These are phyloP conservation scores for Schizophyllum commune DNA, from an alignment of 1,284 basidiomycete genomes.

Conservation along the genomic window DNA sequence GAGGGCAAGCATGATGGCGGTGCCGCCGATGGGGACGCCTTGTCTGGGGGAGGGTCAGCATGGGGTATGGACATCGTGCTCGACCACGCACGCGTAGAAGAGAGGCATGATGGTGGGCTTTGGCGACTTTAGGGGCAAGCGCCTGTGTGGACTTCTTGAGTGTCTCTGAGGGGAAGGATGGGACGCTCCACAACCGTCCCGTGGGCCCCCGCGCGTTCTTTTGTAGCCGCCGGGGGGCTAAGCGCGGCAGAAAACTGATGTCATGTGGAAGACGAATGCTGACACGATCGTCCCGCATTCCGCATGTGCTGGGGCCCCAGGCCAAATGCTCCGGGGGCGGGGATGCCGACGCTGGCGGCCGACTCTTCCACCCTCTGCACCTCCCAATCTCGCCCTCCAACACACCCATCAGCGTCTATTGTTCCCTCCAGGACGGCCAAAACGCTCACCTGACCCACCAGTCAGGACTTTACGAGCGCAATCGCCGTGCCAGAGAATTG, in stretches of 20 bases:
- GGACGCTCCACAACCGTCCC: not conserved
- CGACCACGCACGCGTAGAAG: not conserved
- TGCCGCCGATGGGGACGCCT: constrained; percentile 48
- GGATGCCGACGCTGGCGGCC: not conserved
- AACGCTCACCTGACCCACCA: too few relatives aligned
- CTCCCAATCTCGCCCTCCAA: too few relatives aligned
- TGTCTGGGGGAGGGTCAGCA: constrained; percentile 18
- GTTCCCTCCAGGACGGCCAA: not conserved
- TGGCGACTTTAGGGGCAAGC: not conserved
- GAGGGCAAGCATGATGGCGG: constrained; percentile 59
- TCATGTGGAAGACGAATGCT: not conserved
- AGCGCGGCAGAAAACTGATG: not conserved
- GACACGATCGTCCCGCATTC: not conserved
- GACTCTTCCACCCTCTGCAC: not conserved
- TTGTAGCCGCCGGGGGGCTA: not conserved
- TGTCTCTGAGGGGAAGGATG: not conserved
- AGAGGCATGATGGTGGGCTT: not conserved
- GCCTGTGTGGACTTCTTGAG: not conserved
- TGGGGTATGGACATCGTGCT: not conserved
- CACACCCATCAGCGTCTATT: not conserved
- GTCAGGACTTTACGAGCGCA: too few relatives aligned
- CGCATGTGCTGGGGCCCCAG: not conserved
- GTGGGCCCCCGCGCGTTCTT: not conserved
- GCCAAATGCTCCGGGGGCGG: not conserved
- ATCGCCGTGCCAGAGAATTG: too few relatives aligned